Base-by-base conservation (phyloP, 371 early-diverging fungal genomes). In the Mucor plumbeus region DNA sequence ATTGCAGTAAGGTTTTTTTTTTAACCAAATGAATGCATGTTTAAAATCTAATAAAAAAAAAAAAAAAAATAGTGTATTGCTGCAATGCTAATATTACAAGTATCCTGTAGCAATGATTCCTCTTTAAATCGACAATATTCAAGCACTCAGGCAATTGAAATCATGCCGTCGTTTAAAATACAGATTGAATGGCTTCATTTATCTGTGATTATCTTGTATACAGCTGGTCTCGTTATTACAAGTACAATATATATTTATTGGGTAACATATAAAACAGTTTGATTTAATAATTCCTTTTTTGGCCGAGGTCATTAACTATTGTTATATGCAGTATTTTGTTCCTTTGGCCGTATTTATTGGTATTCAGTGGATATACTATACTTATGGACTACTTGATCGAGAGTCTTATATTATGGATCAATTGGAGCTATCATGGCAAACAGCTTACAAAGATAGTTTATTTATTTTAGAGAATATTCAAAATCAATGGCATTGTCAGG, bases 401-500 rank as follows among this genome's bases (percentile, higher is more conserved):
- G 65, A 64, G 3, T n/a, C n/a, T 1, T 64, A 64, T 48, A 64
- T 64, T n/a, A 34, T 44, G 17, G 59, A 64, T 8, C 57, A 64
- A 14, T 15, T 64, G 38, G 48, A 58, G 15, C 14, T 64, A 10
- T 64, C 65, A 15, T 64, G 65, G 65, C n/a, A 64, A 9, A 19
- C 33, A 5, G 35, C 65, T 7, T 64, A 64, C 17, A 17, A n/a
- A 9, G 21, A 40, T 13, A 50, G 33, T 31, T 26, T 31, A 17
- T 7, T 4, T 26, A 40, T 53, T 17, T 39, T 64, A 26, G 47
- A 44, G 14, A 21, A 64, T 14, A 44, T 64, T 21, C 65, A 64
- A 36, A 47, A 44, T 26, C 65, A 58, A 19, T 64, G 65, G 65
- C 59, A 64, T 7, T 64, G 65, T 48, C 65, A 64, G 26, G 65